These are phyloP conservation scores for Phanerodontia chrysosporium DNA, from an alignment of 768 basidiomycete genomes.

Conservation along the genomic window DNA sequence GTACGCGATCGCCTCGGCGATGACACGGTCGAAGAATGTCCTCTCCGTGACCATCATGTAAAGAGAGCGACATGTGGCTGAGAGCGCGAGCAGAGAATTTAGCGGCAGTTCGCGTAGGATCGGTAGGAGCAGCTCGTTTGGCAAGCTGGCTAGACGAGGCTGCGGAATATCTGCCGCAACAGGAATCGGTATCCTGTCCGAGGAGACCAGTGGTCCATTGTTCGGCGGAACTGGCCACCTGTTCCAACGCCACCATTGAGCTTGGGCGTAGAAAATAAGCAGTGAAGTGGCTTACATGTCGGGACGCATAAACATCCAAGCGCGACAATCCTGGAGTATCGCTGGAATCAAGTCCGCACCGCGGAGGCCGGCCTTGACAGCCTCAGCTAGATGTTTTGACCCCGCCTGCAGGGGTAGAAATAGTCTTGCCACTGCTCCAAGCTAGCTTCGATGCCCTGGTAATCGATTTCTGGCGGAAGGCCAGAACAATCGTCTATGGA, in stretches of 20 bases:
- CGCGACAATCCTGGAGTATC: not conserved
- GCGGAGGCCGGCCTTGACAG: not conserved
- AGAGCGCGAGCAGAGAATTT: not conserved
- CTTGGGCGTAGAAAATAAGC: too few species aligned
- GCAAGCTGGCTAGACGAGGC: not conserved
- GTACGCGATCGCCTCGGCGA: not conserved
- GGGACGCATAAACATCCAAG: conserved; percentile 7
- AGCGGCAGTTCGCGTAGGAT: not conserved
- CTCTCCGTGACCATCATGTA: not conserved
- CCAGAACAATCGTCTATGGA: not conserved
- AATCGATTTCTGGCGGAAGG: not conserved
- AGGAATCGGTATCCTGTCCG: not conserved
- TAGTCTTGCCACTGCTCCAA: conserved; percentile 3
- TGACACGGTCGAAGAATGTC: not conserved
- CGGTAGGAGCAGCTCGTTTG: not conserved
- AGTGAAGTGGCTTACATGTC: conserved; percentile 2
- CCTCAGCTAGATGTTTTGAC: not conserved
- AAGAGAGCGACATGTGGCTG: conserved; percentile 1
- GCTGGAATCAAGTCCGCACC: not conserved
- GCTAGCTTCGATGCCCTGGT: not conserved
- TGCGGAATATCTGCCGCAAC: not conserved
- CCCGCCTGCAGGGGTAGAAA: not conserved
- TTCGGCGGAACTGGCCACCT: not conserved
- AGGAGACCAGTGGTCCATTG: not conserved
- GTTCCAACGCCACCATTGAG: not conserved